phyloP scores from a whole-genome alignment of 2,329 filamentous ascomycete genomes.

The Monosporascus sp. region DNA sequence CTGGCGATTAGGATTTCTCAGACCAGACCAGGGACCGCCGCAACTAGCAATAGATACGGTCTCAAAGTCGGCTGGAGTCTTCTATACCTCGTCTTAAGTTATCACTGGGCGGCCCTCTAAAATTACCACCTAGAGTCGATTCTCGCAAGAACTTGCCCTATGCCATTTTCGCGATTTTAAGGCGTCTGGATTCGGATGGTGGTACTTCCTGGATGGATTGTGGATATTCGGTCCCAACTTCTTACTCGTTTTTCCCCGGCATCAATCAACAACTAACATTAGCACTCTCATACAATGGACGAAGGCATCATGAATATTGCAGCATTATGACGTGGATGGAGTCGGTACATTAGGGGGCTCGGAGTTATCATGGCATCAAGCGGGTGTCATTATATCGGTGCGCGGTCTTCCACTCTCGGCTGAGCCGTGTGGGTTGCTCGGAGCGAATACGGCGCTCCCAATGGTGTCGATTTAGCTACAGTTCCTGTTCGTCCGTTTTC shows the following conservation, averaged over 20 bases:
- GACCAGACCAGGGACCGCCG: not conserved
- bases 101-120: not conserved
- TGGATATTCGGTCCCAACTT: slow-evolving; percentile 16
- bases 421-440: not conserved
- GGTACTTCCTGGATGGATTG: slow-evolving; percentile 23
- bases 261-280: not conserved
- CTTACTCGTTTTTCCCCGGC: slow-evolving; percentile 1
- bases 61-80: not conserved
- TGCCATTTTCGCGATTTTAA: slow-evolving; percentile 25
- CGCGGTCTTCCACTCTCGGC: not conserved
- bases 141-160: slow-evolving; percentile 23
- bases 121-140: slow-evolving; percentile 19
- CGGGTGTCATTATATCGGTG: not conserved
- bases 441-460: not conserved
- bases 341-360: not conserved
- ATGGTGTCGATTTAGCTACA: not conserved
- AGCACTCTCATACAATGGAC: not conserved
- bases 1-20: not conserved
- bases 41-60: not conserved
- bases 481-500: not conserved
- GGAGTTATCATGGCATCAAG: not conserved
- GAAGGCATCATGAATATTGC: not conserved
- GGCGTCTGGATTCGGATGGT: slow-evolving; percentile 26
- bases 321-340: not conserved
- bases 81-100: not conserved